Conservation (phyloP, 2,329 filamentous ascomycete species). For the Coleophoma cylindrospora region DNA sequence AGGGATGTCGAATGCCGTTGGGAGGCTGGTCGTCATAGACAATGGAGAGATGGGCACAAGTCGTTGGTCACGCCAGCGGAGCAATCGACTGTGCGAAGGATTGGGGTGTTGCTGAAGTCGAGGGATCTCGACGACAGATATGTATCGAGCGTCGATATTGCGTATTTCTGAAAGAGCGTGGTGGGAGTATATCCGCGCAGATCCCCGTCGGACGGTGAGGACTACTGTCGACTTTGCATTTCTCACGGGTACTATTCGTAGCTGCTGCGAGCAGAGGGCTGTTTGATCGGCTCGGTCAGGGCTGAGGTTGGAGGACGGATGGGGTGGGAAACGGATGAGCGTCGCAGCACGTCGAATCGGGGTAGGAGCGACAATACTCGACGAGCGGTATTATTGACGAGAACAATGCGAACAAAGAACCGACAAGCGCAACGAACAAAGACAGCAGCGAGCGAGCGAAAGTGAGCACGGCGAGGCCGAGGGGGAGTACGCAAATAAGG, state of each 20-base stretch:
- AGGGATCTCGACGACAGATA: neutral
- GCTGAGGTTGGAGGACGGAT: neutral
- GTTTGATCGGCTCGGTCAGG: neutral
- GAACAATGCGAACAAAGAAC: neutral
- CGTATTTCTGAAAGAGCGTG: neutral
- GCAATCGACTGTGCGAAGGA: conserved; percentile 32
- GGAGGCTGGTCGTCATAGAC: conserved; percentile 18
- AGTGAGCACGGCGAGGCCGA: neutral
- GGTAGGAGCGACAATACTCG: neutral
- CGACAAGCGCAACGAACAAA: neutral
- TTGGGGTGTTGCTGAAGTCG: neutral
- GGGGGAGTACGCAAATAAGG: neutral
- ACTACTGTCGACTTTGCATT: neutral
- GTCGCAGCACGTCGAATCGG: neutral
- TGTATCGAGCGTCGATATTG: neutral
- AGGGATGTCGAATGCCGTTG: conserved; percentile 24
- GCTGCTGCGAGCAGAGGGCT: neutral
- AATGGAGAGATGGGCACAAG: conserved; percentile 27
- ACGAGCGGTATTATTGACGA: neutral
- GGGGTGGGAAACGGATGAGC: neutral
- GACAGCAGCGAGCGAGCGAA: neutral
- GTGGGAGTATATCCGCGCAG: neutral
- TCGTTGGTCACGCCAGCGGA: conserved; percentile 45
- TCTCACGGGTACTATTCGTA: neutral
- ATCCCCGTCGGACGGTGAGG: neutral